These are phyloP conservation scores for Exophiala bonariae DNA, from an alignment of 2,329 filamentous ascomycete species.

Conservation along the genomic window DNA sequence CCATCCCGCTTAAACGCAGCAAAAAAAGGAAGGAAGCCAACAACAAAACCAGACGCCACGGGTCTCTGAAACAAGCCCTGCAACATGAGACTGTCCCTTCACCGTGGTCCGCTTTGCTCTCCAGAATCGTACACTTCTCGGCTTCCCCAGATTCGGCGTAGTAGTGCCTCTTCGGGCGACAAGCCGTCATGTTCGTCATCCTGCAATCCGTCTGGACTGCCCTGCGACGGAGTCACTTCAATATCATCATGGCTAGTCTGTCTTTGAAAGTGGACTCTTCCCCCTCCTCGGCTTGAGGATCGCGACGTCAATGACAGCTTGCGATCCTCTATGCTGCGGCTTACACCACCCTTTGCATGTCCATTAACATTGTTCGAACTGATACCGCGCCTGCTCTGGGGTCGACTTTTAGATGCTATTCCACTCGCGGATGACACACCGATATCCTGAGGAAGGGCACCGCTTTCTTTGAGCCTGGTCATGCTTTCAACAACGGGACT, in stretches of 20 bases:
- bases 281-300: constrained; percentile 9
- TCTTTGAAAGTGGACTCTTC: constrained; percentile 26
- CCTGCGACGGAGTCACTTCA: constrained; percentile 26
- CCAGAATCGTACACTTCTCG: constrained; percentile 23
- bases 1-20: constrained; percentile 15
- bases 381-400: constrained; percentile 24
- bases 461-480: constrained; percentile 33
- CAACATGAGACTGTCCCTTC: neutral
- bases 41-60: neutral
- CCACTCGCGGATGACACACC: constrained; percentile 5
- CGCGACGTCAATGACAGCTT: constrained; percentile 11
- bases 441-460: constrained; percentile 13
- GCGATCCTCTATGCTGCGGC: constrained; percentile 21
- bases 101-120: constrained; percentile 10
- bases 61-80: neutral
- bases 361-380: constrained; percentile 13
- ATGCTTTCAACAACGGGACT: constrained; percentile 46
- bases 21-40: neutral
- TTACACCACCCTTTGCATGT: constrained; percentile 8
- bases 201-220: constrained; percentile 21
- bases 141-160: constrained; percentile 28
- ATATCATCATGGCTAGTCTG: constrained; percentile 30
- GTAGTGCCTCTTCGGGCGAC: constrained; percentile 24
- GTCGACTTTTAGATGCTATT: constrained; percentile 18
- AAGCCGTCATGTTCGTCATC: constrained; percentile 26